Evolutionary conservation across 2,329 filamentous ascomycete species (phyloP), one percentile per base, ranked within the genome.

Genomic region (Cyphellophora attinorum): DNA sequence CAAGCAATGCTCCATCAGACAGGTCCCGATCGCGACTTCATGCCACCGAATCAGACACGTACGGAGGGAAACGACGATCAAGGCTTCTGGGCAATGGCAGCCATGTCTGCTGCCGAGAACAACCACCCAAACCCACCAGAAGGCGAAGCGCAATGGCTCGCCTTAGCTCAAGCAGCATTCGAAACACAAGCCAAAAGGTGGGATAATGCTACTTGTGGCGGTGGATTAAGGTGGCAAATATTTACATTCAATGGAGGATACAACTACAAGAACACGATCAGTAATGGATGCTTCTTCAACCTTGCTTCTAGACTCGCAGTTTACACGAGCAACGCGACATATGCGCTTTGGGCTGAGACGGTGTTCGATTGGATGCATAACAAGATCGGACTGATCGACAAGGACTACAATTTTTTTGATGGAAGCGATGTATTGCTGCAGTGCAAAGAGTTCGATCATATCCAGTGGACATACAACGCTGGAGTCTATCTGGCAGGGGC

Each of bases 151-250:
- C 76, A 81, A 41, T 93, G 82, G 82, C 68, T 91, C n/a, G 76
- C 78, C 5, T 68, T 91, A 34, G 79, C 73, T 1, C 81, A 86
- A 55, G 81, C 79, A 8, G 80, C 85, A 2, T 93, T 89, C 58
- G 85, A 89, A 61, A 77, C 80, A 33, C 85, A 85, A 51, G 75
- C 74, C 2, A 58, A 59, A 13, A 73, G 84, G 14, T 89, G 83
- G 80, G 78, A 91, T 47, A 61, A 59, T 2, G 50, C 59, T 0
- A 67, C 65, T 1, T 93, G 85, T 56, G 65, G 61, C 30, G 85
- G 85, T 32, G 85, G 85, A 6, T 59, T 93, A 45, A 75, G 81
- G 44, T 93, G 86, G 86, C 85, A 93, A 61, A 81, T 93, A 41
- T 88, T 80, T 61, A 68, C 74, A 10, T 83, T 79, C 61, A 86